These are phyloP conservation scores for Dinochytrium kinnereticum DNA, from an alignment of 371 early-diverging fungal species.

Conservation along the genomic window DNA sequence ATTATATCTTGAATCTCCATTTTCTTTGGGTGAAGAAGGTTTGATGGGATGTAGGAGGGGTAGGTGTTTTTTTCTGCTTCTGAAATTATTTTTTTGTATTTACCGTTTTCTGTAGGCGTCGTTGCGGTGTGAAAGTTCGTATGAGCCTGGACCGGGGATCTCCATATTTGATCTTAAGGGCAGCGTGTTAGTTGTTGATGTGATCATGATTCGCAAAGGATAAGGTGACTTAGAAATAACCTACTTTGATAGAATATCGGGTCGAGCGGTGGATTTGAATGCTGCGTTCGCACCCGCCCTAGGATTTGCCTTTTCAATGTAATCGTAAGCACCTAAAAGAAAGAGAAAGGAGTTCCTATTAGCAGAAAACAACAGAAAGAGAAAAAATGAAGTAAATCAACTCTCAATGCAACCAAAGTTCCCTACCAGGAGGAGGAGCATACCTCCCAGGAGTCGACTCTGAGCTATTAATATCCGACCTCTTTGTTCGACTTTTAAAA, in stretches of 20 bases:
- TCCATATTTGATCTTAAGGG: neutral
- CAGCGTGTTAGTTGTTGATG: neutral
- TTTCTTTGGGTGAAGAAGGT: constrained; percentile 8
- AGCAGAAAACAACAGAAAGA: too few relatives aligned
- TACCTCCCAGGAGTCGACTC: constrained; percentile 39
- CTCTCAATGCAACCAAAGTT: too few relatives aligned
- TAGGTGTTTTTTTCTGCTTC: constrained; percentile 1
- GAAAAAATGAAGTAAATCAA: too few relatives aligned
- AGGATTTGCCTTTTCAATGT: constrained; percentile 29
- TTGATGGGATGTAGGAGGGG: neutral
- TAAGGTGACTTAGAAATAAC: neutral
- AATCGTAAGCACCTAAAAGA: constrained; percentile 42
- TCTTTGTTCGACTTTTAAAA: constrained; percentile 46
- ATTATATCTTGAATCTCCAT: too few relatives aligned
- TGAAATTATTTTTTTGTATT: neutral
- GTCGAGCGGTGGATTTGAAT: constrained; percentile 43
- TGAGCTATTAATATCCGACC: constrained; percentile 37
- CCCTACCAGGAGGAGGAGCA: constrained; percentile 43
- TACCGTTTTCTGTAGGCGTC: too few relatives aligned
- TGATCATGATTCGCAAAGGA: too few relatives aligned
- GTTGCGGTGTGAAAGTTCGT: too few relatives aligned
- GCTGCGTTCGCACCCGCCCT: constrained; percentile 47
- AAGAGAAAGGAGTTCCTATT: neutral
- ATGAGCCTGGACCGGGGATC: constrained; percentile 35
- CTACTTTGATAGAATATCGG: constrained; percentile 15